phyloP scores from a whole-genome alignment of 1,139 yeast species.

The Candida glucosophila region DNA sequence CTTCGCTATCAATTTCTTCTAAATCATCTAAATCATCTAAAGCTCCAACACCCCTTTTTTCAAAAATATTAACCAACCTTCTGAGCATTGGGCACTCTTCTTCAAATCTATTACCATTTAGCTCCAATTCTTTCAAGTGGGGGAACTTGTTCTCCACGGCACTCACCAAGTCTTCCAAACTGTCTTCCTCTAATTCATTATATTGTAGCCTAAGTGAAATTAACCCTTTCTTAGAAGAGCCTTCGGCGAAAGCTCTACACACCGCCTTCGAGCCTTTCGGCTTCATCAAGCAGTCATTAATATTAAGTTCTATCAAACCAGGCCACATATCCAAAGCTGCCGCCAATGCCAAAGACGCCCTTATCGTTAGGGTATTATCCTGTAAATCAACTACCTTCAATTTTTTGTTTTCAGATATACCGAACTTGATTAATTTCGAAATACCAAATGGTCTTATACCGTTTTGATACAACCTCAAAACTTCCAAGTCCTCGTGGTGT shows the following conservation, averaged over 20 bases:
- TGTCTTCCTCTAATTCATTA: constrained; percentile 71
- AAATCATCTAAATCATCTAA: constrained; percentile 88
- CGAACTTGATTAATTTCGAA: constrained; percentile 62
- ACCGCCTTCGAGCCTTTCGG: constrained; percentile 60
- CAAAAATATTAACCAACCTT: constrained; percentile 44
- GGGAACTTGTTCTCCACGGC: constrained; percentile 52
- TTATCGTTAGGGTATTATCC: constrained; percentile 86
- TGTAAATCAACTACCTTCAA: constrained; percentile 77
- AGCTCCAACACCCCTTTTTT: constrained; percentile 69
- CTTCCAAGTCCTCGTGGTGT: constrained; percentile 66
- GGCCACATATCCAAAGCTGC: constrained; percentile 36
- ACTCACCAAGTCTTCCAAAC: constrained; percentile 48
- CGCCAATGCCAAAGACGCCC: constrained; percentile 49
- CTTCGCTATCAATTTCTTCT: constrained; percentile 84
- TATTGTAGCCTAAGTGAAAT: constrained; percentile 69
- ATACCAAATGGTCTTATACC: constrained; percentile 96
- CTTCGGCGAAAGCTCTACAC: constrained; percentile 37
- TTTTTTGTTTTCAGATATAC: constrained; percentile 52
- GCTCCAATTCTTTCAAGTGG: constrained; percentile 56
- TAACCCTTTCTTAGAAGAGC: constrained; percentile 31
- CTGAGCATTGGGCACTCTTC: constrained; percentile 33
- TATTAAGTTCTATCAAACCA: constrained; percentile 62
- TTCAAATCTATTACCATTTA: constrained; percentile 82
- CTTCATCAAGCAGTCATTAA: constrained; percentile 83
- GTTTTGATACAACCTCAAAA: constrained; percentile 80